Evolutionary conservation across 2,329 filamentous ascomycete species (phyloP).

Genomic region (Calcarisporium arbuscula): DNA sequence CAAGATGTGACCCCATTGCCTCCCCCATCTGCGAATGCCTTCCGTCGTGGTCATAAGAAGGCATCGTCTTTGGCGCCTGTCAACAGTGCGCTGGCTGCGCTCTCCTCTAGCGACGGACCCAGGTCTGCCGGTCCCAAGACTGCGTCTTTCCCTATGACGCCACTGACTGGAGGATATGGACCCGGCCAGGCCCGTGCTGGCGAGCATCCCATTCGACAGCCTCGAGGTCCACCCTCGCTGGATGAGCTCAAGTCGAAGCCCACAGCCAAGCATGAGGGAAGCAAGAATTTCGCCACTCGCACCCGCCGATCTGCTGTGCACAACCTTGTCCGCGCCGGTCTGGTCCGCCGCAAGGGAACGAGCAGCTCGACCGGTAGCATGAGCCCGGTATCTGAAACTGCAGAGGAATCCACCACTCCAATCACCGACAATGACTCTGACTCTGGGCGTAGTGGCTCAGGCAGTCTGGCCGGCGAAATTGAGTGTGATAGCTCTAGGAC

Average conservation of each 20-base stretch:
- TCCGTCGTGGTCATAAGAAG: constrained; percentile 93
- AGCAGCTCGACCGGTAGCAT: constrained; percentile 68
- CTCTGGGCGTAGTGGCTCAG: constrained; percentile 65
- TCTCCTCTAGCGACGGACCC: constrained; percentile 35
- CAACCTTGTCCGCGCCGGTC: constrained; percentile 83
- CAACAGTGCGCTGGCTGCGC: constrained; percentile 41
- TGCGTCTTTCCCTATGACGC: constrained; percentile 71
- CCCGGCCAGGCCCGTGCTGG: constrained; percentile 89
- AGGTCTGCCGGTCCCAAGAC: constrained; percentile 69
- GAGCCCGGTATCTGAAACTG: constrained; percentile 81
- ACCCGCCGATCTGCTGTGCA: constrained; percentile 87
- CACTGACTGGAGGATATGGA: constrained; percentile 78
- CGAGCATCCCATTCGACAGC: constrained; percentile 90
- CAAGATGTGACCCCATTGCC: constrained; percentile 66
- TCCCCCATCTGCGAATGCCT: constrained; percentile 82
- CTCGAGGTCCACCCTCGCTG: constrained; percentile 81
- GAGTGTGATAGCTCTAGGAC: constrained; percentile 68
- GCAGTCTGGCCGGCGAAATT: constrained; percentile 71
- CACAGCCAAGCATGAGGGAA: constrained; percentile 88
- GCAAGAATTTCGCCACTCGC: constrained; percentile 93
- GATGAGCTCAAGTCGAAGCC: constrained; percentile 88
- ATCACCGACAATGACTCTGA: constrained; percentile 70
- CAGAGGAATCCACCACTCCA: constrained; percentile 60
- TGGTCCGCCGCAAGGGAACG: constrained; percentile 76
- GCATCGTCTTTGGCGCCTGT: constrained; percentile 61